These are phyloP conservation scores for Populus pruinosa DNA, from an alignment of 345 rosid genomes.

Conservation along the genomic window DNA sequence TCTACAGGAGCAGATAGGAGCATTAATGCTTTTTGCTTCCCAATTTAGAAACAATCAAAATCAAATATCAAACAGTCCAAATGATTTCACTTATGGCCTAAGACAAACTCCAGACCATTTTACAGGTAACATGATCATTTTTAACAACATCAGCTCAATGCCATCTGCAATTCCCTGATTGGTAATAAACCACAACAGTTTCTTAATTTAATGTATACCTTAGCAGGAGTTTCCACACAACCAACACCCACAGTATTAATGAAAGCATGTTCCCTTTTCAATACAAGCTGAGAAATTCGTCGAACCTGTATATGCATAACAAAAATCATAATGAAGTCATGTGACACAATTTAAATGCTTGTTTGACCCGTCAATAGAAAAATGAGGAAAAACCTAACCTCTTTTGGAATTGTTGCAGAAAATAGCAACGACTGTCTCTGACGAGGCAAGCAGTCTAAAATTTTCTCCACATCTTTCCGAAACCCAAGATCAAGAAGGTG, in stretches of 20 bases:
- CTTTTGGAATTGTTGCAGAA: constrained; percentile 91
- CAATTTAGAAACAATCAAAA: constrained; percentile 10
- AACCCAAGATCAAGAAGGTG: constrained; percentile 91
- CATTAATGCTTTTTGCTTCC: constrained; percentile 9
- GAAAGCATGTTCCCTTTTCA: constrained; percentile 74
- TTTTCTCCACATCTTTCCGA: constrained; percentile 87
- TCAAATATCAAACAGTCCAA: neutral
- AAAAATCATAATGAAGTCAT: constrained; percentile 4
- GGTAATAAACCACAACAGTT: neutral
- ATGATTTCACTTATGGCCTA: neutral
- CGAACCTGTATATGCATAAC: constrained; percentile 56
- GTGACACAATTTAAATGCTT: neutral
- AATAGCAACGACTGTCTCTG: constrained; percentile 80
- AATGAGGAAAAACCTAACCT: constrained; percentile 41
- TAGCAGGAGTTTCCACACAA: constrained; percentile 72
- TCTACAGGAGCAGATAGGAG: constrained; percentile 38
- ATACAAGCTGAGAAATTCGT: constrained; percentile 84
- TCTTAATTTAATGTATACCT: constrained; percentile 37
- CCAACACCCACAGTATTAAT: constrained; percentile 76
- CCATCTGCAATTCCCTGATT: neutral
- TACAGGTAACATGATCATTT: neutral
- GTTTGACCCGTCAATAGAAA: constrained; percentile 5
- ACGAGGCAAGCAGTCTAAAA: constrained; percentile 84
- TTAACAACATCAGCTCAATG: neutral
- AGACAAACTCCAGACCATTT: neutral